Evolutionary conservation across 192 early-diverging fungal species (phyloP).

Genomic region (Podila clonocystis): DNA sequence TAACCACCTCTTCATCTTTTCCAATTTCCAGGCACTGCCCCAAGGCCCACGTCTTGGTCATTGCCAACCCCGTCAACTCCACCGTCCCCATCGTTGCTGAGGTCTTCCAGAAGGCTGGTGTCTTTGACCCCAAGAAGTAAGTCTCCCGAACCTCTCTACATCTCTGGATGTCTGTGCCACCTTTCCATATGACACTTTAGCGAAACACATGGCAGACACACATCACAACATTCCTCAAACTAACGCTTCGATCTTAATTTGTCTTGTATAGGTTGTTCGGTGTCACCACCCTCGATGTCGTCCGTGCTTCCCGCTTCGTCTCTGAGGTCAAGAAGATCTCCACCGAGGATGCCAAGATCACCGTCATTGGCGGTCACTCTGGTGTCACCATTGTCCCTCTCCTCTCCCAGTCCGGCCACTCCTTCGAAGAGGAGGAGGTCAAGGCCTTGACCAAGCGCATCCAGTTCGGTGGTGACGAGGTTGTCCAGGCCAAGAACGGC

Average conservation of each 20-base stretch:
- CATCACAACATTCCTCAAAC: not conserved
- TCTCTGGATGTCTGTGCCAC: no score
- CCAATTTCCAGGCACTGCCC: conserved; percentile 74
- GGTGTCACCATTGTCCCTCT: conserved; percentile 93
- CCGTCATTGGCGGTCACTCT: conserved; percentile 91
- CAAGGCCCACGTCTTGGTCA: conserved; percentile 83
- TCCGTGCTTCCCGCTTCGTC: conserved; percentile 90
- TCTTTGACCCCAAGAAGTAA: conserved; percentile 79
- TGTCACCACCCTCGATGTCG: conserved; percentile 91
- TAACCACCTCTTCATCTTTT: conserved; percentile 12
- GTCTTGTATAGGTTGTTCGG: conserved; percentile 86
- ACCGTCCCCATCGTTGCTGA: conserved; percentile 94
- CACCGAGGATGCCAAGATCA: conserved; percentile 71
- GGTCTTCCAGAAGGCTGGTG: conserved; percentile 84
- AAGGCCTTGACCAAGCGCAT: conserved; percentile 90
- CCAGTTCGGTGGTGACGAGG: conserved; percentile 96
- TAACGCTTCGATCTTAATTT: not conserved
- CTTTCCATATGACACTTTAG: no score
- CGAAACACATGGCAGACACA: not conserved
- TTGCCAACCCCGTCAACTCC: conserved; percentile 96
- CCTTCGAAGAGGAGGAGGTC: conserved; percentile 78
- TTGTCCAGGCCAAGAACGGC: conserved; percentile 96
- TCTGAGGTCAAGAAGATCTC: conserved; percentile 74
- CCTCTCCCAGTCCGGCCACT: conserved; percentile 72
- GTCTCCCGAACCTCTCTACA: not conserved